phyloP scores from a whole-genome alignment of 208 protist genomes.

The Leishmania aethiopica region DNA sequence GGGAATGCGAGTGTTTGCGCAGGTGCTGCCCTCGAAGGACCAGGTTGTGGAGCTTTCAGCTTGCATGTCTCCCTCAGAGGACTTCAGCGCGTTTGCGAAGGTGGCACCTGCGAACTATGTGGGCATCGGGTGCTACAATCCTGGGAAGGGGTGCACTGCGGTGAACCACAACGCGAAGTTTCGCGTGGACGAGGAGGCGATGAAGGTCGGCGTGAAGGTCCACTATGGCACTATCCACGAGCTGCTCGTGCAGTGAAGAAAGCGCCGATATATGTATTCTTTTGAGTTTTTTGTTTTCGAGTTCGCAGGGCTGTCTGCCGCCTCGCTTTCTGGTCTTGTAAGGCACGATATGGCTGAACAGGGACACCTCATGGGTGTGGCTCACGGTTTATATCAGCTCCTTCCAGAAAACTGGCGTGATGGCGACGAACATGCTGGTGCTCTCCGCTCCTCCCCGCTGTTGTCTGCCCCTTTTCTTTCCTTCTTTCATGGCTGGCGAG shows the following conservation, averaged over 20 bases:
- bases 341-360: not conserved
- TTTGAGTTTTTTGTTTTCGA: too few relatives aligned
- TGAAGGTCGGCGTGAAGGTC: conserved; percentile 53
- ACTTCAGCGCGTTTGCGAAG: conserved; percentile 51
- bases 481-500: not conserved
- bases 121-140: conserved; percentile 48
- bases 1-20: conserved; percentile 35
- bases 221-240: conserved; percentile 25
- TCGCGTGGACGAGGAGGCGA: conserved; percentile 51
- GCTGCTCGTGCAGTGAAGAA: conserved; percentile 11
- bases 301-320: not conserved
- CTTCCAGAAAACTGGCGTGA: not conserved
- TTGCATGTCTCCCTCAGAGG: conserved; percentile 41
- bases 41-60: conserved; percentile 32
- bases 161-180: conserved; percentile 58
- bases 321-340: not conserved
- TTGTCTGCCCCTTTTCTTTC: not conserved
- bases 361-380: not conserved
- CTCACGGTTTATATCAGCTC: not conserved
- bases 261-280: not conserved
- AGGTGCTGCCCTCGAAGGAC: conserved; percentile 28
- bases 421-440: not conserved
- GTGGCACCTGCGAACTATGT: conserved; percentile 45
- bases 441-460: too few relatives aligned
- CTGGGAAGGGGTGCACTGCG: conserved; percentile 24